Evolutionary conservation across 2,329 filamentous ascomycete genomes (phyloP), one percentile per base, ranked within the genome.

Genomic region (Fonsecaea pugnacius): DNA sequence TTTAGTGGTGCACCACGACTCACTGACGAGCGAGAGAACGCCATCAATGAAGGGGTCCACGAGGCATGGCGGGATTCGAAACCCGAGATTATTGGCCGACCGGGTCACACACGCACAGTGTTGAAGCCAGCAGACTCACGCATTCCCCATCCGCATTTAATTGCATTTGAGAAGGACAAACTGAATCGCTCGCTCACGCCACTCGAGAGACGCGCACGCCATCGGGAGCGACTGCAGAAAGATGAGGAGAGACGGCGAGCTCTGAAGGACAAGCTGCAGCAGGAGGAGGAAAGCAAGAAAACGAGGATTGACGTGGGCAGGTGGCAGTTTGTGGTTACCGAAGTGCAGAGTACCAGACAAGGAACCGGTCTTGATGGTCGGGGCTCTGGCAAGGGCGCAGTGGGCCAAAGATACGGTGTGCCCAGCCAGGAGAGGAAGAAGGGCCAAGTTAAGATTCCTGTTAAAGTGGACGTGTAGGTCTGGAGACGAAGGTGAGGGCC

Each of bases 381-480:
- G 70, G 80, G 80, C 35, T 74, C 77, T 24, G 57, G 57, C 4
- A 50, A 59, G n/a, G 75, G 75, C 63, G 85, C 84, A 32, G 83
- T 84, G 21, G 87, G 86, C 14, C 82, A 80, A 70, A 78, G 86
- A 68, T 89, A 89, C 72, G 86, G 87, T 70, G 80, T 87, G 64
- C 86, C 87, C 55, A 82, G 82, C 70, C 78, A 86, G 71, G 86
- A 88, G 67, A 78, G 87, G 65, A 88, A 88, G 81, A 84, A 83
- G 76, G 86, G 86, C 27, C 77, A 81, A 67, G 78, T 87, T 70
- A 89, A 89, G 80, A 87, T 89, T 67, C 86, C 86, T 12, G 87
- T 82, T 24, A 81, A 78, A 67, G 85, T 88, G 54, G 82, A 84
- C 69, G 78, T 79, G 51, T 81, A 75, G 5, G 43, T 48, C 40